Evolutionary conservation across 139 green algal species (phyloP).

Genomic region (Coelastrella sp.): DNA sequence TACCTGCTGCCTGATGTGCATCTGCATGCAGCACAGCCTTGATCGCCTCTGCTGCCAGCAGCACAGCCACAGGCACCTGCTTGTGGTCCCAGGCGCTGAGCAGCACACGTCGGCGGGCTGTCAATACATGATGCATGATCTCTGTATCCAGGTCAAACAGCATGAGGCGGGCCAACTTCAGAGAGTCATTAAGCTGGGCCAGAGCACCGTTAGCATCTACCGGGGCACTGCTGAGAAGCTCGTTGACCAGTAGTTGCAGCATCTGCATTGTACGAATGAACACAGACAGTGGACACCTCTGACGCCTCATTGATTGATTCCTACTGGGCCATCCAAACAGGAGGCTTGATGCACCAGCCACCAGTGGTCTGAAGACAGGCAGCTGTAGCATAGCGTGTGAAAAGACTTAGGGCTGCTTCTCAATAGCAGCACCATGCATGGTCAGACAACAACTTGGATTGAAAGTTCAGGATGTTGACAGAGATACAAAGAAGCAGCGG

Average conservation of each 20-base stretch:
- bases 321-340: too few relatives aligned
- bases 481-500: too few relatives aligned
- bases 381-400: too few relatives aligned
- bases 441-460: too few relatives aligned
- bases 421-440: too few relatives aligned
- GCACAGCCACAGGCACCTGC: slow-evolving; percentile 1
- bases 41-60: not conserved
- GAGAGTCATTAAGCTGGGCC: not conserved
- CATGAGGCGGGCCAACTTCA: not conserved
- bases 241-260: slow-evolving; percentile 1
- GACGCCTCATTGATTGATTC: too few relatives aligned
- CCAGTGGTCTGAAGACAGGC: too few relatives aligned
- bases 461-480: too few relatives aligned
- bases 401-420: too few relatives aligned
- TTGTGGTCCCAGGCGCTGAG: not conserved
- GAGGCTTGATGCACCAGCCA: not conserved
- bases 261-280: not conserved
- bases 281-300: not conserved
- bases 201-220: too few relatives aligned
- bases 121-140: not conserved
- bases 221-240: not conserved
- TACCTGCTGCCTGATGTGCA: not conserved
- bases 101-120: not conserved
- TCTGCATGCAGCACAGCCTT: not conserved
- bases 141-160: slow-evolving; percentile 26